phyloP scores from a whole-genome alignment of 1,284 basidiomycete genomes.

The Cryptococcus sp. region DNA sequence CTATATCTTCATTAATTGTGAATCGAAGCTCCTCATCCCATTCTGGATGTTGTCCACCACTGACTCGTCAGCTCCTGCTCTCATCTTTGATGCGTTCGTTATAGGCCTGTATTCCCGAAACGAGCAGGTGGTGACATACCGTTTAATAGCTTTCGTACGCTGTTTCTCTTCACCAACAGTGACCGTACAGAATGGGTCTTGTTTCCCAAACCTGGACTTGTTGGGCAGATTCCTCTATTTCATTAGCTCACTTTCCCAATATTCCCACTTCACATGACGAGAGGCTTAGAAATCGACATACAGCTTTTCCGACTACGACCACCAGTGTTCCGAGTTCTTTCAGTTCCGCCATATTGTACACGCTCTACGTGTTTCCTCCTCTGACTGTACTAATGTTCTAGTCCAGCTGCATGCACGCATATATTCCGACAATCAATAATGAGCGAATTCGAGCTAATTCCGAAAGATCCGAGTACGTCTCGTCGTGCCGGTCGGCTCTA shows the following conservation, averaged over 20 bases:
- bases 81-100: no score
- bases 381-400: no score
- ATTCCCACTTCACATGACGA: neutral
- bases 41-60: conserved; percentile 94
- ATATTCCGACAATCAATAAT: neutral
- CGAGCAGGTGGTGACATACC: conserved; percentile 21
- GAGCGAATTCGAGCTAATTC: neutral
- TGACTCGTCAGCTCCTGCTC: conserved; percentile 10
- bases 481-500: neutral
- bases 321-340: conserved; percentile 89
- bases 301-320: conserved; percentile 90
- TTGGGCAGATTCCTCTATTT: conserved; percentile 83
- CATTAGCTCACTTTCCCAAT: neutral
- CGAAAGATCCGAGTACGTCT: neutral
- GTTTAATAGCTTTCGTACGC: conserved; percentile 84
- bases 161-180: conserved; percentile 73
- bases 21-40: conserved; percentile 99
- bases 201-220: conserved; percentile 92
- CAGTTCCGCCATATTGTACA: conserved; percentile 36
- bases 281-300: no score
- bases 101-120: neutral
- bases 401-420: neutral
- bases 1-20: conserved; percentile 74
- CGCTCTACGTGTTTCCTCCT: neutral
- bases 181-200: conserved; percentile 90